A percentile compares a stretch with the other conserved stretches of the same genome.
phyloP scores from a whole-genome alignment of 2,329 filamentous ascomycete species.

The Chaetomiaceae sp. region DNA sequence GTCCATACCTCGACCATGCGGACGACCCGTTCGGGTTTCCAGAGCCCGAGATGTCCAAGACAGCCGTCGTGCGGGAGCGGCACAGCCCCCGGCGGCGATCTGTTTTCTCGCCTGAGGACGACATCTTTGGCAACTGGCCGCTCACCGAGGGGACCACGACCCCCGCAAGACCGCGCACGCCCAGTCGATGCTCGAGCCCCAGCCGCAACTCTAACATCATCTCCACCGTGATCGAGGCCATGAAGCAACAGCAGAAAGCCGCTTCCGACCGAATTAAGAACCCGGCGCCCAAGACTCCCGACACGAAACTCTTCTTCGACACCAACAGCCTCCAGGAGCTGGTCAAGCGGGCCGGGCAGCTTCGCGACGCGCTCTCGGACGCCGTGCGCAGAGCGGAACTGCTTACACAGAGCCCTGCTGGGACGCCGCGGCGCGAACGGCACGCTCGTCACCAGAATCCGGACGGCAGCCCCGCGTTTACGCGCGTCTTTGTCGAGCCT shows the following conservation, averaged over 20 bases:
- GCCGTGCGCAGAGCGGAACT: conserved; percentile 56
- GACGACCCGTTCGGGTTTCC: conserved; percentile 41
- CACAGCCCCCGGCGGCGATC: conserved; percentile 52
- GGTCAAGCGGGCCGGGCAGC: conserved; percentile 57
- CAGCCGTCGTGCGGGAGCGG: conserved; percentile 51
- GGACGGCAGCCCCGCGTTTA: conserved; percentile 64
- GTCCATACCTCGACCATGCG: conserved; percentile 39
- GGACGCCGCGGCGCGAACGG: conserved; percentile 46
- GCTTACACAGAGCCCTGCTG: conserved; percentile 51
- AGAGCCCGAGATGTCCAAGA: conserved; percentile 44
- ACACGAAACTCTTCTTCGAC: conserved; percentile 60
- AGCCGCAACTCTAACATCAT: conserved; percentile 45
- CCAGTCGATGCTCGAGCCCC: conserved; percentile 32
- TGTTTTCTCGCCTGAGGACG: conserved; percentile 62
- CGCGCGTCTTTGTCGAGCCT: conserved; percentile 61
- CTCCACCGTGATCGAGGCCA: conserved; percentile 59
- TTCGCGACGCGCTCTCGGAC: conserved; percentile 57
- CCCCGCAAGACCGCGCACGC: conserved; percentile 38
- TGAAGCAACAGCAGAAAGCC: conserved; percentile 50
- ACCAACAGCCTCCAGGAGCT: conserved; percentile 65
- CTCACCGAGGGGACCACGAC: conserved; percentile 36
- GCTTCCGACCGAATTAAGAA: conserved; percentile 37
- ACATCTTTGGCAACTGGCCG: conserved; percentile 56
- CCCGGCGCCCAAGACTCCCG: conserved; percentile 34
- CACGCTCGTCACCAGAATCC: conserved; percentile 34